Evolutionary conservation across 306 rosid genomes (phyloP), one percentile per base, ranked within the genome.

Genomic region (Calophaca sinica): DNA sequence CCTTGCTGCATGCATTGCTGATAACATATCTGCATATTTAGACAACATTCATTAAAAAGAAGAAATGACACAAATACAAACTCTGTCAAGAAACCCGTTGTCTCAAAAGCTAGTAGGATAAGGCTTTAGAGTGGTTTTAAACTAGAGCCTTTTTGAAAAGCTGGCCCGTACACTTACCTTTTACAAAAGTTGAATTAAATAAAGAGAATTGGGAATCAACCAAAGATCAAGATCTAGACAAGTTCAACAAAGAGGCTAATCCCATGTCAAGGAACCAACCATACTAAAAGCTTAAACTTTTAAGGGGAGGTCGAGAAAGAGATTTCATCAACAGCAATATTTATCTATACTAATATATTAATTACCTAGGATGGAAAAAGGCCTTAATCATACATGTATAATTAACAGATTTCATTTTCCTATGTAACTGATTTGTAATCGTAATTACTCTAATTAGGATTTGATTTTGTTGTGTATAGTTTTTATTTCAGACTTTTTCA

Each of bases 1-100:
- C 93, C 85, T 79, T 89, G 80, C 91, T 83, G 88, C 98, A 94
- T 53, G 98, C 97, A 74, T 94, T 94, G 84, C 97, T 88, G 77
- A 94, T 94, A 70, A 94, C 88, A 75, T 82, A 94, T 83, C 98
- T 94, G 93, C 82, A 86, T 62, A 46, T 65, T 36, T 69, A 85
- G 70, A 72, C 78, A 75, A 35, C 46, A 67, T 77, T 41, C 33
- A 58, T 79, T 62, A 64, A 65, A 59, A 62, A 11, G 75, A 74
- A 9, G 20, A 35, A 65, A 70, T 28, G 4, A 57, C 29, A 62
- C 6, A 28, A 60, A 29, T 14, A 66, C 9, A 29, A 66, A 49
- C 36, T 74, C 58, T 13, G 38, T 49, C 26, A 8, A 74, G 65
- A 48, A 74, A 49, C 52, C 44, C 5, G 6, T 49, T 7, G 62